A percentile compares a stretch with the other conserved stretches of the same genome.
Conservation (phyloP, 179 eudicot species). For the Amaranthus tricolor region DNA sequence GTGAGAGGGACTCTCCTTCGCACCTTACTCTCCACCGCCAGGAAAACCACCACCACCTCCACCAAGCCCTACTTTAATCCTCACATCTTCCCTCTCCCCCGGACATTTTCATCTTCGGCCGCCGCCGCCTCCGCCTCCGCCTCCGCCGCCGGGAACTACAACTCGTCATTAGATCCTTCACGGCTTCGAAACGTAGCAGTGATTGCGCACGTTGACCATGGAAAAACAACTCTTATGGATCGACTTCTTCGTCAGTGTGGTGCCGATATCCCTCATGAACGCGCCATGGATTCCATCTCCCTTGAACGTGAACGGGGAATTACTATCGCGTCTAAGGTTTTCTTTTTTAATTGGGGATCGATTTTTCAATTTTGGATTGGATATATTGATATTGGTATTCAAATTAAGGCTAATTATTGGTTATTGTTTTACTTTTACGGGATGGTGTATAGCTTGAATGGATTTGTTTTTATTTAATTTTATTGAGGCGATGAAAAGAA, state of each 20-base stretch:
- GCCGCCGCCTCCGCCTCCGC: slow-evolving; percentile 39
- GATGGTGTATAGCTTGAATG: too few relatives aligned
- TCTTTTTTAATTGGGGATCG: neutral
- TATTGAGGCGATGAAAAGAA: too few relatives aligned
- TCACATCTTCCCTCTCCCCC: slow-evolving; percentile 18
- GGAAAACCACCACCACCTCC: slow-evolving; percentile 19
- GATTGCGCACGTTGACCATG: slow-evolving; percentile 94
- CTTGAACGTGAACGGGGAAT: slow-evolving; percentile 97
- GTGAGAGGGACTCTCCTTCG: slow-evolving; percentile 61
- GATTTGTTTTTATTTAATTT: too few relatives aligned
- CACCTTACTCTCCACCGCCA: slow-evolving; percentile 48
- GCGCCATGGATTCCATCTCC: slow-evolving; percentile 75
- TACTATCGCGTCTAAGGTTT: slow-evolving; percentile 88
- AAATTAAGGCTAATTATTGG: too few relatives aligned
- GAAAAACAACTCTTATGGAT: slow-evolving; percentile 97
- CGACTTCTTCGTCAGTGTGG: slow-evolving; percentile 93
- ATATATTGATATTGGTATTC: neutral
- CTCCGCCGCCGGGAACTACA: slow-evolving; percentile 28
- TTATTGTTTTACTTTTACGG: too few relatives aligned
- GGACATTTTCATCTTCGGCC: slow-evolving; percentile 34
- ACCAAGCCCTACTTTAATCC: slow-evolving; percentile 25
- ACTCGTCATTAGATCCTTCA: slow-evolving; percentile 52
- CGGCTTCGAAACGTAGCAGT: slow-evolving; percentile 92
- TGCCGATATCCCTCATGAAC: slow-evolving; percentile 85
- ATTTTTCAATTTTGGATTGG: neutral